Evolutionary conservation across 176 grass and related monocot genomes (phyloP).

Genomic region (Oryza brachyantha): DNA sequence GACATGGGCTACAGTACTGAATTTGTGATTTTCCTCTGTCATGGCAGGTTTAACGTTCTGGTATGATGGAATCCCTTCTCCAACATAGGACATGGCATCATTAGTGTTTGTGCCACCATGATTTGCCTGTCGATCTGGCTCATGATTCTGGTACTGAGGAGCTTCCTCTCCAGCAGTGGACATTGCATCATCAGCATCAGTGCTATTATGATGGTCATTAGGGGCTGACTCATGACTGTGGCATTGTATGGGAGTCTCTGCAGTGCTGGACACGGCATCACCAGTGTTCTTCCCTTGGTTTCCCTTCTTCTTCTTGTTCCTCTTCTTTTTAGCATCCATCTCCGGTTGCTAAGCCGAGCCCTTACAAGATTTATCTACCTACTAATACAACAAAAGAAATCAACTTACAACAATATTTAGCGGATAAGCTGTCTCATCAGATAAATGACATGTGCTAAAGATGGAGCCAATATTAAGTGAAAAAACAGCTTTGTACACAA

Average conservation of each 20-base stretch:
- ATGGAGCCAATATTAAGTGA: background rate
- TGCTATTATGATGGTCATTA: conserved; percentile 19
- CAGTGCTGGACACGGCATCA: conserved; percentile 44
- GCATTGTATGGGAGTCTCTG: conserved; percentile 29
- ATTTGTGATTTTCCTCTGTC: conserved; percentile 40
- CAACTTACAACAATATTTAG: conserved; percentile 11
- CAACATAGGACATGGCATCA: conserved; percentile 24
- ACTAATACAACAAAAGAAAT: background rate
- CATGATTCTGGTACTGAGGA: conserved; percentile 34
- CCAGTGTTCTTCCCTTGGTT: conserved; percentile 62
- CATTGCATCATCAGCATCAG: conserved; percentile 35
- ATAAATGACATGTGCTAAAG: background rate
- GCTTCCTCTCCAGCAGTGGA: conserved; percentile 34
- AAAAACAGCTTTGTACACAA: background rate
- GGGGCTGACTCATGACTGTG: conserved; percentile 30
- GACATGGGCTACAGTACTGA: conserved; percentile 30
- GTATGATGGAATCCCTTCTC: conserved; percentile 21
- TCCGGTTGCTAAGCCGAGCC: conserved; percentile 2
- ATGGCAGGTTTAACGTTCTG: conserved; percentile 37
- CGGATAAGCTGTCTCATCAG: background rate
- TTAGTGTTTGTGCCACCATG: background rate
- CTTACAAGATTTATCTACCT: conserved; percentile 1
- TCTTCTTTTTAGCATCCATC: conserved; percentile 94
- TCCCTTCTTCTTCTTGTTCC: conserved; percentile 90
- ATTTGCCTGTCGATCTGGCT: conserved; percentile 6